Percentiles rank a stretch among this genome's conserved stretches.
These are phyloP conservation scores for Aspergillus sp. DNA, from an alignment of 2,329 filamentous ascomycete species.

Conservation along the genomic window DNA sequence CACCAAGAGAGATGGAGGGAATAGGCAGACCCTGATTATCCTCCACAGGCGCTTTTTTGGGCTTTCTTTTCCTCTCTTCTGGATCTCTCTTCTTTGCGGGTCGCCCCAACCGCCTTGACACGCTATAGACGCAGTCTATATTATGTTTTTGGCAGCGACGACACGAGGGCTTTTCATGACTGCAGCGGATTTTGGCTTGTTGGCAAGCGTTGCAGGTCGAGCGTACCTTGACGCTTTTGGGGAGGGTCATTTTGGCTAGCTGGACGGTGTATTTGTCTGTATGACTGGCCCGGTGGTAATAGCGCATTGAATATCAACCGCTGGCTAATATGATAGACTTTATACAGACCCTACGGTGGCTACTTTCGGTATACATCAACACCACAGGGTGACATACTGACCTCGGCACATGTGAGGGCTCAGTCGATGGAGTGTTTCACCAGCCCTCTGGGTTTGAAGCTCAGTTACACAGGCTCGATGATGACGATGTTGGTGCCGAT, in stretches of 20 bases:
- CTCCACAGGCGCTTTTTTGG: neutral
- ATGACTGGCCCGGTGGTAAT: no score
- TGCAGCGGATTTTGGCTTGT: conserved; percentile 31
- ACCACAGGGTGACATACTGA: neutral
- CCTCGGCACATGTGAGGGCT: no score
- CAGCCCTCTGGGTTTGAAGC: no score
- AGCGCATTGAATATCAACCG: no score
- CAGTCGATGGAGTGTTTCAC: neutral
- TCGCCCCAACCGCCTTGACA: conserved; percentile 27
- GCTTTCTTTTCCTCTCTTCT: neutral
- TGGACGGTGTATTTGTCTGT: no score
- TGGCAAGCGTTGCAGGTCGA: conserved; percentile 34
- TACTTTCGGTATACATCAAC: neutral
- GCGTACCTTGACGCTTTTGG: conserved; percentile 28
- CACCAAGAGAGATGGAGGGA: neutral
- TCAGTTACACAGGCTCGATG: no score
- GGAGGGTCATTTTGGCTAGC: conserved; percentile 7
- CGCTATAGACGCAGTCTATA: conserved; percentile 28
- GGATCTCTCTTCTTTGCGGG: conserved; percentile 25
- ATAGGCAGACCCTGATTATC: neutral
- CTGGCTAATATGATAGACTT: no score
- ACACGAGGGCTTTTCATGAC: conserved; percentile 29
- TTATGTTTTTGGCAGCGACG: conserved; percentile 28
- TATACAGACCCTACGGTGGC: no score
- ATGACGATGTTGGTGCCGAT: no score